Conservation (phyloP, 2,329 filamentous ascomycete species). For the Byssothecium circinans region DNA sequence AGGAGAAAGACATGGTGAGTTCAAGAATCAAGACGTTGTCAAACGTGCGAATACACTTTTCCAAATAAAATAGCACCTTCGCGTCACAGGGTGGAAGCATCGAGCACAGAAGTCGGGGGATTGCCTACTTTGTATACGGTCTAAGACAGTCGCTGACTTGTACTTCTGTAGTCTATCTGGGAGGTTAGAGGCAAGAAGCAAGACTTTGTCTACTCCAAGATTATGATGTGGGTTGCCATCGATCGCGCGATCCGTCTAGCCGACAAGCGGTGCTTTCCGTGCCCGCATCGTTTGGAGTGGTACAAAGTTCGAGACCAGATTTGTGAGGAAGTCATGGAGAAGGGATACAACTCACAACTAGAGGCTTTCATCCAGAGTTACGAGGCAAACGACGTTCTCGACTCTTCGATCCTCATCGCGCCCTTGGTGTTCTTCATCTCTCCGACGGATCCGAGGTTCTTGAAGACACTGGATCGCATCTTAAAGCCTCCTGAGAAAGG, state of each 20-base stretch:
- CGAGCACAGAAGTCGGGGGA: too few relatives aligned
- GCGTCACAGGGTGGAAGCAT: too few relatives aligned
- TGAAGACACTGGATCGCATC: constrained; percentile 71
- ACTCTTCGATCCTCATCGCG: constrained; percentile 74
- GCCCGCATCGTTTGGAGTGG: constrained; percentile 70
- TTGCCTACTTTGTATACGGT: too few relatives aligned
- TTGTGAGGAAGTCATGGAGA: constrained; percentile 80
- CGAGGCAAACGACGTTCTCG: constrained; percentile 68
- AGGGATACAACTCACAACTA: constrained; percentile 70
- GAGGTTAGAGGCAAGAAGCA: constrained; percentile 76
- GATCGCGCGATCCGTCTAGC: constrained; percentile 73
- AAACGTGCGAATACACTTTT: too few relatives aligned
- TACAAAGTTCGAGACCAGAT: constrained; percentile 60
- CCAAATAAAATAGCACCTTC: too few relatives aligned
- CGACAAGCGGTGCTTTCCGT: too few relatives aligned
- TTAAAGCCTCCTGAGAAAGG: constrained; percentile 73
- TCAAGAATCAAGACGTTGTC: not conserved
- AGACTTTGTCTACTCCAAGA: constrained; percentile 78
- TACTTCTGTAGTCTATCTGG: constrained; percentile 63
- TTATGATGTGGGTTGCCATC: constrained; percentile 82
- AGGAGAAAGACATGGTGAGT: constrained; percentile 64
- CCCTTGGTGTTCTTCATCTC: constrained; percentile 79
- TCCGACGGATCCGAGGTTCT: constrained; percentile 75
- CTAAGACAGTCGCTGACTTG: not conserved
- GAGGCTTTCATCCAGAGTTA: constrained; percentile 76